phyloP scores from a whole-genome alignment of 768 basidiomycete genomes.

The Asterophora parasitica region DNA sequence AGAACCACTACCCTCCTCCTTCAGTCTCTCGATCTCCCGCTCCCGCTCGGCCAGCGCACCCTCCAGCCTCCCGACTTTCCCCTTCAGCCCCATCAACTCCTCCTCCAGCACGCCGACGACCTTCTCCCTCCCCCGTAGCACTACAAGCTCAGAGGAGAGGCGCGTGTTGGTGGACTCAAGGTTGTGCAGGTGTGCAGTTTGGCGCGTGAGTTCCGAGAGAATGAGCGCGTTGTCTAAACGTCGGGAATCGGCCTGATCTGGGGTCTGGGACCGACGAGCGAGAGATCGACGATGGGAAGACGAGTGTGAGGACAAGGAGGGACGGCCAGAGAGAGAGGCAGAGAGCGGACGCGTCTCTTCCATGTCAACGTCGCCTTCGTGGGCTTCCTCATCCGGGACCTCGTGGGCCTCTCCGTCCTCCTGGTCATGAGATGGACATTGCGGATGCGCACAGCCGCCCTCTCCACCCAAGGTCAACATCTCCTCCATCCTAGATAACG shows the following conservation, averaged over 20 bases:
- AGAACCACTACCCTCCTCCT: conserved; percentile 49
- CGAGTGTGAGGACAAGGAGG: no score
- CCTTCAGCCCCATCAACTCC: conserved; percentile 64
- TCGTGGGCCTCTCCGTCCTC: not conserved
- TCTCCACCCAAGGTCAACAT: not conserved
- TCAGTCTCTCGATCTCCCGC: conserved; percentile 44
- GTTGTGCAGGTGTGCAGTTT: conserved; percentile 53
- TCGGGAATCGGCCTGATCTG: no score
- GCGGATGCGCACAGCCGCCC: no score
- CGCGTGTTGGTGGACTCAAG: conserved; percentile 58
- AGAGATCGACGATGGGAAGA: no score
- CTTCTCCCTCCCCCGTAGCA: conserved; percentile 50
- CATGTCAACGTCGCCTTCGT: no score
- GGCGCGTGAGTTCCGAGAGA: conserved; percentile 51
- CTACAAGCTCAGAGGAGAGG: conserved; percentile 46
- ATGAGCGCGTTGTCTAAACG: no score
- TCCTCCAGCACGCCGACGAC: conserved; percentile 70
- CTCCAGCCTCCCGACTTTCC: conserved; percentile 29
- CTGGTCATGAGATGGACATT: not conserved
- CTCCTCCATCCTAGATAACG: not conserved
- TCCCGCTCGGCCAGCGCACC: no score
- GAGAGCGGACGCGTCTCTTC: no score
- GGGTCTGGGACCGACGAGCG: conserved; percentile 9
- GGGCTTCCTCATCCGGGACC: not conserved
- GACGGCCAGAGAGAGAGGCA: no score